Evolutionary conservation across 2,329 filamentous ascomycete genomes (phyloP), one percentile per base, ranked within the genome.

Genomic region (Lojkania enalia): DNA sequence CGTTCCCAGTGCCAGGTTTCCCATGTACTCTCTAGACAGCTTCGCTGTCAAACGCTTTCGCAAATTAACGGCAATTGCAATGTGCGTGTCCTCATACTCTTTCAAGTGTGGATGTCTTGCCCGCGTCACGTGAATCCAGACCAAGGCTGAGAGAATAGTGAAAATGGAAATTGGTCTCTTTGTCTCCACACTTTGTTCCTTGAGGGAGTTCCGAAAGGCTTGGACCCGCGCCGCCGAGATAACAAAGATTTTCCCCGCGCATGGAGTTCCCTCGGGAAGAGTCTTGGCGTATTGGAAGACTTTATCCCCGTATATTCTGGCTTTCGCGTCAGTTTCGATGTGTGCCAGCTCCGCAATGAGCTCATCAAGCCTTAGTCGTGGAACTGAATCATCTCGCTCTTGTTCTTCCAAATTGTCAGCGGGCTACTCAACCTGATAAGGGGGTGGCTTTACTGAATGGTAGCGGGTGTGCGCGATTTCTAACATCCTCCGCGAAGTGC

Each of bases 101-200:
- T 40, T 32, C 29, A 64, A 37, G 33, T 60, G 55, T 3, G 36
- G 30, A 30, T 55, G 57, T 51, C 65, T 56, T 35, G 65, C 64
- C 14, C 65, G 60, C 32, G 64, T 67, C 23, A 66, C 54, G 30
- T 67, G 62, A n/a, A 63, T 66, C 65, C 65, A 69, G 11, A 67
- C 54, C 20, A 69, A 40, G 14, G 65, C 64, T 15, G 63, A 58
- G 27, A 69, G 52, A 4, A 67, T 54, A 37, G 66, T 67, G 47
- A 57, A 69, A 39, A 64, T 57, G 6, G 60, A 64, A 0, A 60
- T 56, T 14, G 54, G 53, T 13, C 52, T 49, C 7, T 54, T 35
- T 11, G 33, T 20, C 4, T 52, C 30, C 48, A 13, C 61, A 60
- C 25, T 55, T 27, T 4, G 42, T 32, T 20, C 56, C 55, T 19